Evolutionary conservation across 805 yeast genomes (phyloP).

Genomic region (Hanseniaspora clermontiae): DNA sequence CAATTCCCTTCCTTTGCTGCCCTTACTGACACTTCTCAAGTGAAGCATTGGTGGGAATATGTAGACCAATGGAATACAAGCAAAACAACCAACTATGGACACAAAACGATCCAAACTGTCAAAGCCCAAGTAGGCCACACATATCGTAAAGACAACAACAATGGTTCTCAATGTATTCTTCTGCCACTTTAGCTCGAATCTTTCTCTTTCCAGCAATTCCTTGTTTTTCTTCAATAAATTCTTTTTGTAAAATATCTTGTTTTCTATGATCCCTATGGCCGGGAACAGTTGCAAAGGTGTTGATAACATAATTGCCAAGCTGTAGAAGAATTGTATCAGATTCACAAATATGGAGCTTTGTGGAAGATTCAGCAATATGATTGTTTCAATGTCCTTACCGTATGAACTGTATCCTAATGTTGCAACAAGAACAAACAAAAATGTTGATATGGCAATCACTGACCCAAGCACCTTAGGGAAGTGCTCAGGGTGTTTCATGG

Average conservation of each 20-base stretch:
- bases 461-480: constrained; percentile 52
- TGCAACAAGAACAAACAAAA: constrained; percentile 52
- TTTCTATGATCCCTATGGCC: constrained; percentile 61
- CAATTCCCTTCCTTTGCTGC: constrained; percentile 17
- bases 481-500: constrained; percentile 63
- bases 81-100: constrained; percentile 71
- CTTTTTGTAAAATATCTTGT: constrained; percentile 38
- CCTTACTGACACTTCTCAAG: constrained; percentile 35
- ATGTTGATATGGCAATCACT: constrained; percentile 52
- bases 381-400: constrained; percentile 53
- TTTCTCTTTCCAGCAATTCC: constrained; percentile 43
- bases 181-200: constrained; percentile 45
- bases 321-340: constrained; percentile 56
- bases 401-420: constrained; percentile 57
- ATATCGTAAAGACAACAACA: constrained; percentile 43
- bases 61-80: constrained; percentile 75
- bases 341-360: constrained; percentile 51
- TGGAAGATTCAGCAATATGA: constrained; percentile 59
- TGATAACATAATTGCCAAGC: constrained; percentile 60
- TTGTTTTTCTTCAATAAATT: constrained; percentile 18
- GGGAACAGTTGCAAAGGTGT: constrained; percentile 76
- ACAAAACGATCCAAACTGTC: constrained; percentile 60
- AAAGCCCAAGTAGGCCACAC: constrained; percentile 56
- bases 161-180: constrained; percentile 47
- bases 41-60: constrained; percentile 77